Percentiles rank a stretch among this genome's conserved stretches.
Evolutionary conservation across 371 early-diverging fungal species (phyloP).

Genomic region (Haplosporangium sp.): DNA sequence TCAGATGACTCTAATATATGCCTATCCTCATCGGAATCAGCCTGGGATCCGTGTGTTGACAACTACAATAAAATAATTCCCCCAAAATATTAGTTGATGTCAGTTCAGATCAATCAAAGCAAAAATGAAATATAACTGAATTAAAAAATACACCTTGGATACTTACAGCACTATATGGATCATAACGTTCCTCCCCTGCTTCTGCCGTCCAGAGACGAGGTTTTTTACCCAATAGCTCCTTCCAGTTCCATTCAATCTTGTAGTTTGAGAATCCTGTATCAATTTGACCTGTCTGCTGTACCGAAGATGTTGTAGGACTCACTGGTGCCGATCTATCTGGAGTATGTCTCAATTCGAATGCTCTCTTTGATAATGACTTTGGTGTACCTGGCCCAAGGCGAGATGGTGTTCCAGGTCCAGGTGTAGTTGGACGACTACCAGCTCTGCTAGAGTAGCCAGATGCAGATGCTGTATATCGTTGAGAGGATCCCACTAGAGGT

Average conservation of each 20-base stretch:
- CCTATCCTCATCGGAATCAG: conserved; percentile 48
- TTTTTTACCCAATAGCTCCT: conserved; percentile 51
- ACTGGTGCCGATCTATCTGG: conserved; percentile 1
- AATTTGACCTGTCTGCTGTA: conserved; percentile 16
- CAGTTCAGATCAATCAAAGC: neutral
- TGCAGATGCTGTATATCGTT: conserved; percentile 20
- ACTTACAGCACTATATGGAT: conserved; percentile 55
- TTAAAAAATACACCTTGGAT: neutral
- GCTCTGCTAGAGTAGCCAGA: conserved; percentile 51
- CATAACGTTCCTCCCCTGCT: conserved; percentile 46
- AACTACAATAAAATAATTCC: conserved; percentile 12
- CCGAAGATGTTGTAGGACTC: neutral
- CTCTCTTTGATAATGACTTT: conserved; percentile 23
- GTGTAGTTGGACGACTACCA: conserved; percentile 45
- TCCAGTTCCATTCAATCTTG: conserved; percentile 55
- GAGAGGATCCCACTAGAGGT: conserved; percentile 15
- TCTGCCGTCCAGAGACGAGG: conserved; percentile 54
- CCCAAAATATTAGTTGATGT: neutral
- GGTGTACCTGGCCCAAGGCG: conserved; percentile 43
- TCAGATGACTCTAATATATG: conserved; percentile 31
- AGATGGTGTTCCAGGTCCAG: conserved; percentile 43
- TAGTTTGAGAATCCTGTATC: conserved; percentile 53
- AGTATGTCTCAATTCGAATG: conserved; percentile 16
- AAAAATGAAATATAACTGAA: neutral
- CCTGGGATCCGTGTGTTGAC: conserved; percentile 46